Evolutionary conservation across 1,284 basidiomycete genomes (phyloP).

Genomic region (Lentinula novae-zelandiae): DNA sequence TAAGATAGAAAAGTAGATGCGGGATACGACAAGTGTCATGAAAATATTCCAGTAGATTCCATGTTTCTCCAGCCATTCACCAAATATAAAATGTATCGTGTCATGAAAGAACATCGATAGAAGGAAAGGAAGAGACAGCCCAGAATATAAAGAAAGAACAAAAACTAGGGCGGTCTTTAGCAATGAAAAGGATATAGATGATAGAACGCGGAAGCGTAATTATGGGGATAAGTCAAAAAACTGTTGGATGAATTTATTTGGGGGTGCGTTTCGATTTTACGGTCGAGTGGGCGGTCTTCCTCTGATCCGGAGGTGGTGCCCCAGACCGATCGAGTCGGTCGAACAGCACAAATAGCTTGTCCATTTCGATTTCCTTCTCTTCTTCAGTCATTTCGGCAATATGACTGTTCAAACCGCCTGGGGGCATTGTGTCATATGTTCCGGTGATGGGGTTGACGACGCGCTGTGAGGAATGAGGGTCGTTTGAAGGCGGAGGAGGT

Average conservation of each 20-base stretch:
- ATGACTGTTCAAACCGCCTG: constrained; percentile 5
- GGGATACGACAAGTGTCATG: background rate
- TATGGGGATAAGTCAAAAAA: background rate
- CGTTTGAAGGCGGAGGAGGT: constrained; percentile 17
- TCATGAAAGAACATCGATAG: background rate
- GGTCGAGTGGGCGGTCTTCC: constrained; percentile 23
- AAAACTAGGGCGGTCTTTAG: background rate
- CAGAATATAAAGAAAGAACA: background rate
- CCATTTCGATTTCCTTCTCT: constrained; percentile 88
- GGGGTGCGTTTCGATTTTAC: background rate
- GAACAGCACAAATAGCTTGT: constrained; percentile 88
- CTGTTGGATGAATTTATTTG: background rate
- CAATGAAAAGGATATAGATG: background rate
- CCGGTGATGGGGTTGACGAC: constrained; percentile 78
- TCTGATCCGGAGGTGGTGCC: constrained; percentile 56
- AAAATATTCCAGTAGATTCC: background rate
- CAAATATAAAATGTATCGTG: background rate
- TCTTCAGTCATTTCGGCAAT: constrained; percentile 81
- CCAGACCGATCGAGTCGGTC: constrained; percentile 80
- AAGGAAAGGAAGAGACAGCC: background rate
- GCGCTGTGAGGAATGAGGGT: background rate
- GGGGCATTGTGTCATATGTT: constrained; percentile 37
- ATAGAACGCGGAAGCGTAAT: background rate
- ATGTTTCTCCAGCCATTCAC: background rate
- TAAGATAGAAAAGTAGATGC: background rate